Base-by-base conservation (phyloP, 164 flowering plant genomes). In the Aristolochia contorta region DNA sequence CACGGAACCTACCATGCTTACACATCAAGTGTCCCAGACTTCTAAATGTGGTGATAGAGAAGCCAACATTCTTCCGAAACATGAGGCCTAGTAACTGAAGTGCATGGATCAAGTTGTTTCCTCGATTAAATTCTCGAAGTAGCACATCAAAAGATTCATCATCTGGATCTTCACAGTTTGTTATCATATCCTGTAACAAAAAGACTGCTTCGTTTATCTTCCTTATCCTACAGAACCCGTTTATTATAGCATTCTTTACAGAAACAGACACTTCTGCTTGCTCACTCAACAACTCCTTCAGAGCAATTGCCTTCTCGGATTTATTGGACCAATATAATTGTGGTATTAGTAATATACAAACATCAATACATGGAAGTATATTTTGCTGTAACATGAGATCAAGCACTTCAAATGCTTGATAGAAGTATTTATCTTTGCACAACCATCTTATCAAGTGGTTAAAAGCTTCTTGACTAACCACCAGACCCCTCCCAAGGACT, bases 11-110 rank as follows among this genome's bases (percentile, higher is more conserved):
- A 25, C 79, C 81, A 18, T 73, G 69, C 60, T 13, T 37, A 69
- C 88, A 89, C 75, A 78, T 69, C 53, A 73, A 48, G 18, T 68
- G 67, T 22, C 81, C 80, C 58, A 80, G 63, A 32, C 63, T 65
- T 16, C 91, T 69, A 52, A 75, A 89, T 74, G 80, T 73, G 2
- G 77, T 61, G 52, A 85, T 56, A 10, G 89, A 80, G 45, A 85
- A 58, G 63, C 61, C 67, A 33, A 79, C n/a, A 53, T 71, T 60
- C 56, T 66, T 79, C 67, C 77, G 80, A 43, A 87, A 69, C 79
- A 87, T 73, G 56, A 72, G 46, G 66, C 86, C 69, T 41, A 89
- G 72, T 22, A 87, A 56, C 69, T 82, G 84, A 24, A 23, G 3
- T 9, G 71, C 77, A 66, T 67, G 75, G 63, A 60, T 65, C 27